A percentile compares a stretch with the other conserved stretches of the same genome.
Evolutionary conservation across 805 yeast genomes (phyloP).

Genomic region (Kazachstania taianensis): DNA sequence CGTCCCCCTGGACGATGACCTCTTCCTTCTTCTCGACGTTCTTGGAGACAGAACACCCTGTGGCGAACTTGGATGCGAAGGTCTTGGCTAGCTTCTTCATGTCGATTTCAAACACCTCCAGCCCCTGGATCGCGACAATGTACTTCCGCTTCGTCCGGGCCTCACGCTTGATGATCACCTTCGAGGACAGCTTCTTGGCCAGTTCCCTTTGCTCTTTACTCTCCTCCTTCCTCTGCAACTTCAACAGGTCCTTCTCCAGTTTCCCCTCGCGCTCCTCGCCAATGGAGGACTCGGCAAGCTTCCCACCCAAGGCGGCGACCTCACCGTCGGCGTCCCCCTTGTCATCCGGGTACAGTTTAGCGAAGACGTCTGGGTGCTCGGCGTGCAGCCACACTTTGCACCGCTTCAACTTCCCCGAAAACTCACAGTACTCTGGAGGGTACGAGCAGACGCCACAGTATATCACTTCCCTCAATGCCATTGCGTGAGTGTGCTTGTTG

Average conservation of each 20-base stretch:
- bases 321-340: constrained; percentile 37
- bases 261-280: constrained; percentile 72
- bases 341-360: constrained; percentile 46
- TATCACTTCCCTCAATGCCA: constrained; percentile 33
- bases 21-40: constrained; percentile 89
- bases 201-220: constrained; percentile 77
- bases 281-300: constrained; percentile 44
- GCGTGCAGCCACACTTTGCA: constrained; percentile 77
- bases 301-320: constrained; percentile 23
- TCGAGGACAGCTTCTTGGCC: constrained; percentile 67
- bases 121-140: constrained; percentile 75
- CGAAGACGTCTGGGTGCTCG: constrained; percentile 46
- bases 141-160: constrained; percentile 86
- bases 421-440: constrained; percentile 92
- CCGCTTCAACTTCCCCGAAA: constrained; percentile 68
- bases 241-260: constrained; percentile 70
- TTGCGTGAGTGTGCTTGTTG: too few species aligned
- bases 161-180: constrained; percentile 73
- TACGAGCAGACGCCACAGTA: constrained; percentile 75
- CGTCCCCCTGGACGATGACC: constrained; percentile 88
- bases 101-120: constrained; percentile 82
- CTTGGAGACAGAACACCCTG: constrained; percentile 89
- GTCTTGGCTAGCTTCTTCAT: constrained; percentile 85
- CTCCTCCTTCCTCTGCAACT: constrained; percentile 78
- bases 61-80: constrained; percentile 89